Evolutionary conservation across 208 protist species (phyloP).

Genomic region (Entamoeba invadens): DNA sequence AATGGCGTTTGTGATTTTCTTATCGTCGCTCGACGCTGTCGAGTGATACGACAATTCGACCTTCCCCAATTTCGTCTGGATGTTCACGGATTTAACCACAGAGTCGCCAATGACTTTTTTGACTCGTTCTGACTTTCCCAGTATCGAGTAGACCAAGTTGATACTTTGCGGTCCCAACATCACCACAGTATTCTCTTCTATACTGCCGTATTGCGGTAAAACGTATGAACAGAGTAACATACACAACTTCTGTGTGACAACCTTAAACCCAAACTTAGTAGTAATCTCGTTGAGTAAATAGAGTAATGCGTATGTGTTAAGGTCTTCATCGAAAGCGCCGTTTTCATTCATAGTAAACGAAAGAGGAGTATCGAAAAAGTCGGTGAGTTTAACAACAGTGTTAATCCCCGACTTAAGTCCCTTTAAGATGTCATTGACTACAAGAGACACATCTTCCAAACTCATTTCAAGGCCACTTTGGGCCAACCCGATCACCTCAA

Average conservation of each 20-base stretch:
- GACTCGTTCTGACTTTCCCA: neutral
- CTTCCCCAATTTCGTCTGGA: neutral
- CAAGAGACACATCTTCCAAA: neutral
- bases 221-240: neutral
- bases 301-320: neutral
- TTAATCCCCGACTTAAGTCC: neutral
- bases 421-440: neutral
- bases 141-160: neutral
- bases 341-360: neutral
- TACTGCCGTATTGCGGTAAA: neutral
- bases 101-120: neutral
- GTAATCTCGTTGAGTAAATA: neutral
- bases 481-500: neutral
- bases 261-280: neutral
- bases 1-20: neutral
- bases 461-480: neutral
- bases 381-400: neutral
- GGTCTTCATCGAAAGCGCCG: neutral
- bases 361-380: neutral
- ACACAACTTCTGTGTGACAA: neutral
- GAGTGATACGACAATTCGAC: neutral
- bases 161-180: neutral
- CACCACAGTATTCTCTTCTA: neutral
- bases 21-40: neutral
- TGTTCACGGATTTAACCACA: neutral